phyloP scores from a whole-genome alignment of 2,329 filamentous ascomycete genomes.

The Rasamsonia emersonii region DNA sequence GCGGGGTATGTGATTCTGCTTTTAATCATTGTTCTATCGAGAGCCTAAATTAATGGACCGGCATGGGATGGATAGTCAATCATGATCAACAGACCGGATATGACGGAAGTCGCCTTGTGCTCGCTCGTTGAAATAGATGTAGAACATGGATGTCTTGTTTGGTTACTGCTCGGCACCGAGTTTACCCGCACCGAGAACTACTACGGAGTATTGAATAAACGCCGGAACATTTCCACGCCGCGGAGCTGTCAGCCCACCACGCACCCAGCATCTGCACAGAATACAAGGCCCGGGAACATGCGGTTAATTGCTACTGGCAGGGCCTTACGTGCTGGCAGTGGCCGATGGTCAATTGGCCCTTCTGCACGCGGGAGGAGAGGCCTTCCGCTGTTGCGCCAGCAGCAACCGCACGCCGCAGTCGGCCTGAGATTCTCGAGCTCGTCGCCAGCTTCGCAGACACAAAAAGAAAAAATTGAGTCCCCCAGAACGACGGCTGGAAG shows the following conservation, averaged over 20 bases:
- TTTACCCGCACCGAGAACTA: constrained; percentile 3
- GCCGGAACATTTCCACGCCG: neutral
- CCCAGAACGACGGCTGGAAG: constrained; percentile 2
- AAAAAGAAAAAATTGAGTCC: constrained; percentile 10
- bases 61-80: too few relatives aligned
- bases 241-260: neutral
- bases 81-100: too few relatives aligned
- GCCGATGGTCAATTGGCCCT: constrained; percentile 23
- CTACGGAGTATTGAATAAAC: neutral
- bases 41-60: too few relatives aligned
- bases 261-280: neutral
- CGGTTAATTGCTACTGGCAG: constrained; percentile 31
- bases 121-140: neutral
- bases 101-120: too few relatives aligned
- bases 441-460: constrained; percentile 17
- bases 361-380: constrained; percentile 14
- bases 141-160: neutral
- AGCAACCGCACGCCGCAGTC: constrained; percentile 11
- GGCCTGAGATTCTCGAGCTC: constrained; percentile 24
- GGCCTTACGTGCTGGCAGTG: constrained; percentile 27
- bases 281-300: constrained; percentile 18
- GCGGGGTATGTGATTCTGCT: too few relatives aligned
- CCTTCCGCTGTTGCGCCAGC: constrained; percentile 14
- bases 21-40: too few relatives aligned
- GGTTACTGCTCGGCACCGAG: too few relatives aligned